Evolutionary conservation across 345 rosid species (phyloP), one percentile per base, ranked within the genome.

Genomic region (Litchi chinensis): DNA sequence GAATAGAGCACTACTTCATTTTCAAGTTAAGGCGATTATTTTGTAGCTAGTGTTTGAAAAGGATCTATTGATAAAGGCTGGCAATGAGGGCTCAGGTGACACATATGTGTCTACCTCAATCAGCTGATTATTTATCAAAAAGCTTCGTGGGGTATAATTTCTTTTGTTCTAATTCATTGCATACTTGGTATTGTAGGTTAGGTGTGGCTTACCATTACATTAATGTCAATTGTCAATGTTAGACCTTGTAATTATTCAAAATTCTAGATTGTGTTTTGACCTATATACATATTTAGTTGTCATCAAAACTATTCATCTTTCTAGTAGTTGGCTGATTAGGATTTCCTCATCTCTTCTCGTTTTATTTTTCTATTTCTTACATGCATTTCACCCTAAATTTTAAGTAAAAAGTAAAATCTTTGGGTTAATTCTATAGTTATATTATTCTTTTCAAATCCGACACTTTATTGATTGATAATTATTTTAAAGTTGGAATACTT

Each of bases 241-340:
- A 52, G 72, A 32, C 72, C 54, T 76, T 52, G 5, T 24, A 52
- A 68, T 54, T 48, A 32, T 76, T 76, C 63, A 3, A 65, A 52
- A 48, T 7, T 66, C 24, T 37, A 39, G 65, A 76, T 68, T 37
- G 43, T 21, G 8, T 52, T 15, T 76, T 76, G 73, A 76, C 79
- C 59, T 46, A 46, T 46, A 46, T 5, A 46, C 10, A 46, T 44
- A 19, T 26, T n/a, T 43, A 11, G 28, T 46, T 3, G 62, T 46
- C 37, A 3, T 75, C 78, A 65, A 65, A 28, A 19, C 41, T 48
- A 26, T 60, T 60, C 16, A 60, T 74, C 41, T 46, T 46, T 32
- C 37, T 32, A 32, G 37, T 32, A 2, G 37, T 32, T 32, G 37
- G 37, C 37, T 32, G 37, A 32, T 32, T 32, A 32, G 37, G 37